Base-by-base conservation (phyloP, 2,329 filamentous ascomycete genomes). In the Sarocladium kiliense region DNA sequence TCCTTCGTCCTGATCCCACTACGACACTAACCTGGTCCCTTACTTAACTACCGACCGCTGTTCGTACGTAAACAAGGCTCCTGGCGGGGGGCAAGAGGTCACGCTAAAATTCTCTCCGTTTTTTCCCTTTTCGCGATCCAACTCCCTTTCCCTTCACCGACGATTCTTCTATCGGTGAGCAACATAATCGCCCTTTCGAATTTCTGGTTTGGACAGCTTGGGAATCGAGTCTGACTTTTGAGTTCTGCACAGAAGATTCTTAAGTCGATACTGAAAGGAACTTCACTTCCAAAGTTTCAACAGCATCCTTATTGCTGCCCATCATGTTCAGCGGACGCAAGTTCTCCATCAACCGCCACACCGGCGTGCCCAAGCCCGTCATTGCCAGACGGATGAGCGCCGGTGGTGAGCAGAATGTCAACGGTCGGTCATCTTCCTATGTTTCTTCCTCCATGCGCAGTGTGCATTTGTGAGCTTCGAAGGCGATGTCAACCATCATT, bases 321-420 rank as follows among this genome's bases (percentile, higher is more conserved):
- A 57, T 27, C 42, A 58, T 59, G 57, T 81, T 81, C 63, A 71
- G 73, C 66, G 77, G 76, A 57, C 80, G 83, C 72, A 84, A 85
- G 67, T 86, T 86, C 70, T 85, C 81, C 59, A 85, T 86, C 72
- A 85, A 86, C 71, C 77, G 82, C 65, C 81, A 84, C 65, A 85
- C 83, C 54, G 83, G 83, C 63, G 77, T 79, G 39, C 83, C 83
- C 57, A 78, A 82, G 65, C 72, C 75, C 39, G 66, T 71, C 36
- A 65, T 69, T 42, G 75, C 50, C 36, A 39, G 82, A 59, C 78
- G 82, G 61, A 85, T 84, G 65, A 85, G 81, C 62, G 37, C 53
- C 16, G 74, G 78, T 50, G 76, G 75, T 58, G 81, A 85, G 62
- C 77, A 80, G n/a, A 77, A 75, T 58, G 62, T 68, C 34, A 83